Conservation (phyloP, 192 early-diverging fungal species). For the Rhizoclosmatium globosum region DNA sequence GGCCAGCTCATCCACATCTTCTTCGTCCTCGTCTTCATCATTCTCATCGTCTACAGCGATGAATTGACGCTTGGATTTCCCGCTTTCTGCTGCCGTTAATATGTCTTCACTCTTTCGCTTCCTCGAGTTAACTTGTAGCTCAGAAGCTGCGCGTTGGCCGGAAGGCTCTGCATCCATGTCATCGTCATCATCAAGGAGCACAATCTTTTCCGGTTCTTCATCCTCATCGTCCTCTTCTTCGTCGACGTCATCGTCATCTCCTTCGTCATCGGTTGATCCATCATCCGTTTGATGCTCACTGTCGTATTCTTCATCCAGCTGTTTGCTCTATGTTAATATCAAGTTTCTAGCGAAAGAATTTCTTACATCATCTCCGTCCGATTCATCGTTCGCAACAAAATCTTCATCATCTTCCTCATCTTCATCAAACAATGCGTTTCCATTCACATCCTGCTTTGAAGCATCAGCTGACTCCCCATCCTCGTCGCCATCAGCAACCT, state of each 20-base stretch:
- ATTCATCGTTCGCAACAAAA: neutral
- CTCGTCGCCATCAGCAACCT: neutral
- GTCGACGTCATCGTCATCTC: constrained; percentile 11
- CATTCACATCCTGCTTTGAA: neutral
- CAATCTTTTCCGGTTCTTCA: neutral
- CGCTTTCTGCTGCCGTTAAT: neutral
- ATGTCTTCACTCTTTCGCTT: constrained; percentile 5
- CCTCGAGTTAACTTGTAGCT: neutral
- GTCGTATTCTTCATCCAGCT: constrained; percentile 38
- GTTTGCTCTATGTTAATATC: neutral
- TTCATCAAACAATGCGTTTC: neutral
- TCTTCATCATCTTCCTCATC: constrained; percentile 5
- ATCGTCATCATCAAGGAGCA: neutral
- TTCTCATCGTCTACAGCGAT: neutral
- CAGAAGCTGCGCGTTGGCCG: neutral
- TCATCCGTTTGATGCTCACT: constrained; percentile 31
- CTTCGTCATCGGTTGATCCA: constrained; percentile 4
- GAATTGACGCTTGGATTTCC: constrained; percentile 18
- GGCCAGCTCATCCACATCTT: constrained; percentile 19
- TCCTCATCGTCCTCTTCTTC: neutral
- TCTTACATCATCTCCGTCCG: neutral
- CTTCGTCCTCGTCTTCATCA: neutral
- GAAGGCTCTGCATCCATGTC: neutral
- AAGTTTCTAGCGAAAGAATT: neutral
- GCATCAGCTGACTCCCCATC: neutral